These are phyloP conservation scores for Solanum pinnatisectum DNA, from an alignment of 257 asterid genomes.

Conservation along the genomic window DNA sequence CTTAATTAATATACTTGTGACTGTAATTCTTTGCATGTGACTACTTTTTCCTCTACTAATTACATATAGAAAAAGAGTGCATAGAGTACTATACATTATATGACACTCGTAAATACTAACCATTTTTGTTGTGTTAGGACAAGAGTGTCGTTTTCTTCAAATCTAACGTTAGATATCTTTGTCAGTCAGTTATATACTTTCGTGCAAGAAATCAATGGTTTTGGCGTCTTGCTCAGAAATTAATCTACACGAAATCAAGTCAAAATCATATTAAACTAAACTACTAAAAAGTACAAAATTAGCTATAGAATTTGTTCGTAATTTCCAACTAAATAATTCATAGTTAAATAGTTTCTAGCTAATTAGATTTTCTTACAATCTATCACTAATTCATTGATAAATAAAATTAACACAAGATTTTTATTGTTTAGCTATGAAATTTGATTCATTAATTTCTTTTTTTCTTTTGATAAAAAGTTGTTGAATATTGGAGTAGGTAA, in stretches of 20 bases:
- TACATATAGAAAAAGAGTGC: neutral
- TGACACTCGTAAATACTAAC: neutral
- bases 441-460: no score
- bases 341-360: neutral
- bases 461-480: neutral
- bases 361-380: no score
- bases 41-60: neutral
- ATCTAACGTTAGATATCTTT: neutral
- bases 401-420: no score
- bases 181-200: neutral
- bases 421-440: neutral
- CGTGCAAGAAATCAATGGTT: neutral
- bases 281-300: no score
- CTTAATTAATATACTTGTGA: neutral
- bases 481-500: neutral
- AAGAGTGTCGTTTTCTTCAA: neutral
- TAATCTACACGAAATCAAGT: neutral
- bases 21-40: neutral
- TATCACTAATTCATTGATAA: no score
- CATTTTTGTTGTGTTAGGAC: neutral
- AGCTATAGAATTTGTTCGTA: neutral
- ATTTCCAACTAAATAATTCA: no score
- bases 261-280: neutral
- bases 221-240: neutral
- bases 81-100: neutral